Evolutionary conservation across 441 rosid genomes (phyloP), one percentile per base, ranked within the genome.

Genomic region (Gossypium schwendimanii): DNA sequence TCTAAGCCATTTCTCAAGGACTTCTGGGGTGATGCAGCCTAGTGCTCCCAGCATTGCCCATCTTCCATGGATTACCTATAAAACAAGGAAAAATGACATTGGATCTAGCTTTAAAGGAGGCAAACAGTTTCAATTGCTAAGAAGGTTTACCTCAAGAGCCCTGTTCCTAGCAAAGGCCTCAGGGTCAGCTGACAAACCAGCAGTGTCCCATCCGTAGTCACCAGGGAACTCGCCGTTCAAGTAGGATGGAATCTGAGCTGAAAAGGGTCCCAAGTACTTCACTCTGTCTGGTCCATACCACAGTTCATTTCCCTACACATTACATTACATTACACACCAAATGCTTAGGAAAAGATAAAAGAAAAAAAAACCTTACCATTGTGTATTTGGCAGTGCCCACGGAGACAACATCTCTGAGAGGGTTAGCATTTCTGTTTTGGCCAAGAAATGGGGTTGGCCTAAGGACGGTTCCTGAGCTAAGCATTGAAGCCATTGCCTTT

Each of bases 191-290:
- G 97, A 92, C 55, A 94, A 73, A 50, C 98, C 97, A 55, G 41
- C 97, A 50, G 98, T 94, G 81, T 94, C 97, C 97, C 97, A 94
- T 52, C 98, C 98, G 71, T 92, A 94, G 77, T 94, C 98, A n/a
- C 98, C 97, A 15, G 97, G 98, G 73, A 94, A 94, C 78, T 57
- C 17, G 26, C 97, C 94, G 15, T 94, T 90, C 79, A 92, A 83
- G 81, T 92, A 88, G 36, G 97, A 86, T 9, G 98, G 98, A 60
- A 95, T 94, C 79, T 94, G 97, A 15, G 95, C 97, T 12, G 98
- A 94, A 76, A 94, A 92, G 4, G 98, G 98, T 77, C 97, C 98
- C 83, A 90, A 82, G 83, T 92, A 92, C 84, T 94, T 94, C 75
- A 94, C 91, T 81, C 97, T 86, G 81, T 92, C 97, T 24, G 97